phyloP scores from a whole-genome alignment of 331 rosid genomes.

The Acacia concinna region DNA sequence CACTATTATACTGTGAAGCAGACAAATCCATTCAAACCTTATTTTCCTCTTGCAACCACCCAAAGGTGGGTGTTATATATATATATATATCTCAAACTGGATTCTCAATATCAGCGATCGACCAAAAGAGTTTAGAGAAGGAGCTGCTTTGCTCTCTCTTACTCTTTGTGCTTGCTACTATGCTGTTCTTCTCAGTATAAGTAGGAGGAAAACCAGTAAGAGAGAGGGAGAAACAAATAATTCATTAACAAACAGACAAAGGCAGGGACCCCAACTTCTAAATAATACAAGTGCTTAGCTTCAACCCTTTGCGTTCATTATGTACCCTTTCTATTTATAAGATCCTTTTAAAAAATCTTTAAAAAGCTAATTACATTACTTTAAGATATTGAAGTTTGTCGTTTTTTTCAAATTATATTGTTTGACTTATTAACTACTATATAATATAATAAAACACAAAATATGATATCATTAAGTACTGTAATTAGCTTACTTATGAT shows the following conservation, averaged over 20 bases:
- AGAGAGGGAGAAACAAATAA: slow-evolving; percentile 19
- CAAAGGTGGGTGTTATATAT: slow-evolving; percentile 4
- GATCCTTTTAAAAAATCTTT: no score
- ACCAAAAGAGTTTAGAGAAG: slow-evolving; percentile 24
- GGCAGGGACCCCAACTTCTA: slow-evolving; percentile 37
- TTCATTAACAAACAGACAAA: slow-evolving; percentile 25
- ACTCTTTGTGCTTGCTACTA: slow-evolving; percentile 26
- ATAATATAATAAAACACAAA: no score
- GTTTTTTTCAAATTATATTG: no score
- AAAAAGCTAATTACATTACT: no score
- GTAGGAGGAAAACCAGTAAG: slow-evolving; percentile 17
- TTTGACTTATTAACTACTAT: no score
- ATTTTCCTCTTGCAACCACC: slow-evolving; percentile 19
- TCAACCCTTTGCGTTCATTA: no score
- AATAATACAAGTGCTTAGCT: slow-evolving; percentile 57
- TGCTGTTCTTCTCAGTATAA: slow-evolving; percentile 24
- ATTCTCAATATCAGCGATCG: slow-evolving; percentile 25
- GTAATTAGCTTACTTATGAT: no score
- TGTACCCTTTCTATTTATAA: no score
- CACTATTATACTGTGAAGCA: slow-evolving; percentile 57
- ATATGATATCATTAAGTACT: no score
- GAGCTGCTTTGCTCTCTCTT: slow-evolving; percentile 7
- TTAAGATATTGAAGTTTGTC: no score
- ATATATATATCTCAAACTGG: not conserved
- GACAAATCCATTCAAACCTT: slow-evolving; percentile 59